Percentiles rank a stretch among this genome's conserved stretches.
Conservation (phyloP, 345 rosid genomes). For the thale cress (Arabidopsis thaliana) region DNA sequence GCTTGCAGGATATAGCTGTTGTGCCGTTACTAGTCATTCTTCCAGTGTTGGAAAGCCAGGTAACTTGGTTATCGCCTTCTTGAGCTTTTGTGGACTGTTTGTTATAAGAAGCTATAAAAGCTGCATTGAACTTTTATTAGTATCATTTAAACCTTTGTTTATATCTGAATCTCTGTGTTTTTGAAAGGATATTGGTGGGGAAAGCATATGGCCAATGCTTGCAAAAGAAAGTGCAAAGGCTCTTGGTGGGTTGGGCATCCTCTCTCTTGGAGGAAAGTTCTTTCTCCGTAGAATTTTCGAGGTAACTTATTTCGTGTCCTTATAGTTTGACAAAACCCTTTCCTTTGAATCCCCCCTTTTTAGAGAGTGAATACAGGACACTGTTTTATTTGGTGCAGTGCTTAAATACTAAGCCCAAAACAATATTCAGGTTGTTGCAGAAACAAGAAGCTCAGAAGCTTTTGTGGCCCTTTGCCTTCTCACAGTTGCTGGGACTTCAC, state of each 20-base stretch:
- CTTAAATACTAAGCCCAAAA: slow-evolving; percentile 42
- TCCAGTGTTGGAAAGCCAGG: slow-evolving; percentile 96
- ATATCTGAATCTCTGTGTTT: slow-evolving; percentile 11
- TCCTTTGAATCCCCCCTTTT: slow-evolving; percentile 2
- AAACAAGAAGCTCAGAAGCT: slow-evolving; percentile 94
- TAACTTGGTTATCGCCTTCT: slow-evolving; percentile 39
- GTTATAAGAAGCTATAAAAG: background rate
- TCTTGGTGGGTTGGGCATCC: slow-evolving; percentile 83
- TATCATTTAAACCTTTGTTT: background rate
- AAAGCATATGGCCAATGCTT: slow-evolving; percentile 92
- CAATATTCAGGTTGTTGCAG: slow-evolving; percentile 84
- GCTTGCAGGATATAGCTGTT: slow-evolving; percentile 90
- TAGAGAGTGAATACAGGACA: slow-evolving; percentile 26
- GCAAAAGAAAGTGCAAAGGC: slow-evolving; percentile 88
- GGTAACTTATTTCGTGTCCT: slow-evolving; percentile 51
- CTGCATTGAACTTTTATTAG: background rate
- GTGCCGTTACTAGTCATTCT: slow-evolving; percentile 94
- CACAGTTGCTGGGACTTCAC: slow-evolving; percentile 94
- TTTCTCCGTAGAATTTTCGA: slow-evolving; percentile 82
- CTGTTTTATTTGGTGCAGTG: slow-evolving; percentile 37
- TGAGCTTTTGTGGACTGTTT: background rate
- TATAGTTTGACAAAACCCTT: background rate
- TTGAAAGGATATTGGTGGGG: slow-evolving; percentile 65
- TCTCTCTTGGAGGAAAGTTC: slow-evolving; percentile 90
- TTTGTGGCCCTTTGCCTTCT: slow-evolving; percentile 95